These are phyloP conservation scores for Lactuca saligna DNA, from an alignment of 129 eudicot species.

Conservation along the genomic window DNA sequence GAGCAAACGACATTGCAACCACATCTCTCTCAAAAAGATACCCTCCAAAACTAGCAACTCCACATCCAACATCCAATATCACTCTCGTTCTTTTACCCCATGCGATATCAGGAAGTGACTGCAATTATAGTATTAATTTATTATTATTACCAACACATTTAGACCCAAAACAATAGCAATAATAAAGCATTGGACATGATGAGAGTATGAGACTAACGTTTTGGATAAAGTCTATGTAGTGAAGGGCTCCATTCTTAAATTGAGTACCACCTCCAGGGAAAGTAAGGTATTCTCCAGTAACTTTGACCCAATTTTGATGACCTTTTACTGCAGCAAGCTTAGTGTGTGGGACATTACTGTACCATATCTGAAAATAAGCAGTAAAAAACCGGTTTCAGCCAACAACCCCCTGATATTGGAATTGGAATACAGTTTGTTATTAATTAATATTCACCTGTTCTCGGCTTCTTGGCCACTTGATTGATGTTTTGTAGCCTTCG, in stretches of 20 bases:
- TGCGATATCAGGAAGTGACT: constrained; percentile 63
- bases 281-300: constrained; percentile 50
- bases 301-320: constrained; percentile 74
- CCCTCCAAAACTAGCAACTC: constrained; percentile 76
- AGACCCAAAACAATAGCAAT: not conserved
- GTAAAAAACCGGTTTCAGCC: not conserved
- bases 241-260: constrained; percentile 65
- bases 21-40: constrained; percentile 69
- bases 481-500: constrained; percentile 48
- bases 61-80: constrained; percentile 71
- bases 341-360: constrained; percentile 61
- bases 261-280: constrained; percentile 82
- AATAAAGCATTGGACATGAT: not conserved
- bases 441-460: constrained; percentile 48
- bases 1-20: constrained; percentile 64
- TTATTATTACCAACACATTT: not conserved
- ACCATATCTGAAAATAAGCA: constrained; percentile 53
- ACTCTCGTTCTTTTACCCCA: constrained; percentile 69
- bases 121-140: constrained; percentile 1
- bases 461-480: constrained; percentile 67
- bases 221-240: constrained; percentile 64
- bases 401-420: no score
- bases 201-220: constrained; percentile 33
- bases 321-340: constrained; percentile 70
- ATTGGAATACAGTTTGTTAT: not conserved